Evolutionary conservation across 2,329 filamentous ascomycete genomes (phyloP), one percentile per base, ranked within the genome.

Genomic region (Fusarium lateritium): DNA sequence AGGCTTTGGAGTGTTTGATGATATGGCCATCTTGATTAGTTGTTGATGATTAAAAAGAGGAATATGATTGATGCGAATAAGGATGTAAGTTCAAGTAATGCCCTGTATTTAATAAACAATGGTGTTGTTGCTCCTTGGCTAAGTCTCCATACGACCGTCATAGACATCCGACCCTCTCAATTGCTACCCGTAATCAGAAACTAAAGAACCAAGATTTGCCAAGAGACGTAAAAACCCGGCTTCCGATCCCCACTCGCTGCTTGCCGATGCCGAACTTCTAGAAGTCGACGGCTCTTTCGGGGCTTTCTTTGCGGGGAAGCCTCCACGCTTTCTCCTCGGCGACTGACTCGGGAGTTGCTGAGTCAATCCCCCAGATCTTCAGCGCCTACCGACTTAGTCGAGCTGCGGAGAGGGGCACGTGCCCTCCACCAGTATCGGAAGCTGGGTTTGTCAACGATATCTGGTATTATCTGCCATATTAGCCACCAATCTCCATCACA

Each of bases 1-100:
- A 14, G 62, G 57, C 36, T 67, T 72, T 57, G 62, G 44, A 1
- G 19, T 44, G 42, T 28, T 65, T 10, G 62, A 42, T 13, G 62
- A 28, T 6, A 33, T 31, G 11, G 43, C 17, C 62, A 65, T 65
- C 0, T n/a, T 42, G 15, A 33, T 28, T 31, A 53, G 2, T 10
- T n/a, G 9, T 14, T n/a, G 11, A 38, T 51, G 11, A 8, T 19
- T n/a, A 34, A 28, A 51, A 9, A 17, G n/a, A 13, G 6, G 33
- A 8, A 26, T 11, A 14, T 17, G 17, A 40, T 44, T 54, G 36
- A 57, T 31, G 26, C 26, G 22, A 28, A n/a, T 15, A 4, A 24
- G 1, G 13, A 31, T 9, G 28, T n/a, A 39, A 15, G 17, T 6
- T 15, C 17, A 28, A 33, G 34, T 17, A n/a, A 7, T n/a, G 5